Conservation (phyloP, 2,329 filamentous ascomycete genomes). For the Ambrosiella cleistominuta region DNA sequence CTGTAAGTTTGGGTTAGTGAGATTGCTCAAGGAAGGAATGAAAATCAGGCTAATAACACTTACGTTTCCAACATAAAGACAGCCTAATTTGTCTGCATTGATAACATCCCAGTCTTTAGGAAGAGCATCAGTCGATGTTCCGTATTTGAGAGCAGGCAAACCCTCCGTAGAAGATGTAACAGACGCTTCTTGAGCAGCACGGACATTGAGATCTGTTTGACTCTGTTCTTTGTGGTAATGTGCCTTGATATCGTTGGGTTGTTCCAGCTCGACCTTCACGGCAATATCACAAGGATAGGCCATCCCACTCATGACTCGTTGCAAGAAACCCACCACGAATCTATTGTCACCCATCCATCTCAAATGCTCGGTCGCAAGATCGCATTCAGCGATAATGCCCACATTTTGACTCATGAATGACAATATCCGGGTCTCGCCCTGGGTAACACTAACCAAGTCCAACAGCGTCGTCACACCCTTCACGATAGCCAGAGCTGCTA, state of each 20-base stretch:
- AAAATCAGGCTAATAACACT: conserved; percentile 18
- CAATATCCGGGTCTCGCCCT: conserved; percentile 53
- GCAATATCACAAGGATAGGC: conserved; percentile 81
- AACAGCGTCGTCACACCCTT: conserved; percentile 75
- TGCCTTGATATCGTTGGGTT: conserved; percentile 56
- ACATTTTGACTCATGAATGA: conserved; percentile 85
- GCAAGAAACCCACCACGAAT: conserved; percentile 73
- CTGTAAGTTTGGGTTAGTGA: conserved; percentile 21
- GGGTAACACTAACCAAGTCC: conserved; percentile 76
- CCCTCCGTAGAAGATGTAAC: conserved; percentile 24
- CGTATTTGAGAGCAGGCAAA: conserved; percentile 59
- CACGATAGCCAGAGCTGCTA: conserved; percentile 67
- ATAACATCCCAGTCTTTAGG: conserved; percentile 61
- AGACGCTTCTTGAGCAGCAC: conserved; percentile 13
- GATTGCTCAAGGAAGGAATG: not conserved
- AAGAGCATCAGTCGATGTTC: conserved; percentile 59
- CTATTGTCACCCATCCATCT: conserved; percentile 81
- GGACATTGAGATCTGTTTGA: conserved; percentile 5
- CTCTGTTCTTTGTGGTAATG: conserved; percentile 41
- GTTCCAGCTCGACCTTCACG: conserved; percentile 61
- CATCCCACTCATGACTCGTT: conserved; percentile 55
- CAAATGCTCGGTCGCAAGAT: conserved; percentile 76
- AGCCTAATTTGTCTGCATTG: conserved; percentile 63
- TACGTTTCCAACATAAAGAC: conserved; percentile 84
- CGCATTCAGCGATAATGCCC: conserved; percentile 77